Base-by-base conservation (phyloP, 2,329 filamentous ascomycete genomes). In the Penicillium griseofulvum region DNA sequence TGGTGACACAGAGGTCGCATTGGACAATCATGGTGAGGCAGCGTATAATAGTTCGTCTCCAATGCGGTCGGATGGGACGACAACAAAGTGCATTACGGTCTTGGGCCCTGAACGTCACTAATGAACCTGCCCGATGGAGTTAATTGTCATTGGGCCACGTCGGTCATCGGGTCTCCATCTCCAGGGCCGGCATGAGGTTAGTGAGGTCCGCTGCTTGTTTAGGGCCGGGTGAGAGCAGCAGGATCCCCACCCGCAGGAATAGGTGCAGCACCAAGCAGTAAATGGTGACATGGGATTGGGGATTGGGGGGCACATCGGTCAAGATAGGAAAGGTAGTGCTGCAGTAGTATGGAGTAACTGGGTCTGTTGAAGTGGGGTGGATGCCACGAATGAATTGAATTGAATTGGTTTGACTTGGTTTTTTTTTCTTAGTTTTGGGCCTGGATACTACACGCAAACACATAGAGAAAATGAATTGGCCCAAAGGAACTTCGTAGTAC, bases 71-170 rank as follows among this genome's bases (percentile, higher is more conserved):
- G 60, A 64, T 64, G 64, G 65, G 56, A 67, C 50, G 61, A 58
- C 61, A 60, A 62, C 59, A 58, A 61, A 64, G 59, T 62, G 62
- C 68, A 68, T 55, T 63, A 63, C 58, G 61, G 62, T 60, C 60
- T 69, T 66, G 61, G 64, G 61, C 58, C 65, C 64, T 65, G 63
- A 64, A 71, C 64, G 64, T 68, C 65, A 68, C 68, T 49, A 56
- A 65, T 61, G 69, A 72, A 70, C 66, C 66, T 64, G 62, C 65
- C 66, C 60, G 64, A 69, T 63, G 60, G 53, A 57, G 64, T 55
- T 37, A 33, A 33, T 54, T 67, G 54, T 68, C 59, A 75, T 76
- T 76, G 73, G 72, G 65, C 74, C 74, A 76, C 74, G 73, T 76
- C 69, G 73, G 28, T 44, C 67, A 63, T 49, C 54, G 60, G 59